Evolutionary conservation across 1,284 basidiomycete species (phyloP), one percentile per base, ranked within the genome.

Genomic region (Trametes sp.): DNA sequence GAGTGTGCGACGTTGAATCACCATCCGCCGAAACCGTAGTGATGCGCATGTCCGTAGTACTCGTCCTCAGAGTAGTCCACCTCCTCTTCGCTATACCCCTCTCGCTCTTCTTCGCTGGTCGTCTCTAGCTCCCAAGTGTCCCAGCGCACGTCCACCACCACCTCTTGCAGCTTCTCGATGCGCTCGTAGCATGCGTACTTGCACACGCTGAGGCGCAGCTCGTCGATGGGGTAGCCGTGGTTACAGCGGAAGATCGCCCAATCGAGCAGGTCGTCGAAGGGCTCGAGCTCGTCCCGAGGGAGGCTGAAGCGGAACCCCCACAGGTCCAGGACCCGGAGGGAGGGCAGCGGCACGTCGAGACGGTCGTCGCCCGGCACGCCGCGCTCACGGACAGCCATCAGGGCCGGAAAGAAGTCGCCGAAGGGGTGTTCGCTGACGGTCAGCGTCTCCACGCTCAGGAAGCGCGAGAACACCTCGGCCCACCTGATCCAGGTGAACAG

Each of bases 231-330:
- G 4, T 8, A 7, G 21, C 41, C 31, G 42, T 35, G 38, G 23
- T 59, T 53, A 50, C 49, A 59, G 50, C 57, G 57, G 36, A 59
- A 46, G 21, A 59, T 52, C 1, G 24, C 11, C 50, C 57, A 59
- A 29, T 59, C 42, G 24, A 53, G 29, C 21, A 59, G 50, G 50
- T 44, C 29, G 50, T 59, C 50, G 31, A 53, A 42, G 8, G 42
- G 31, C 29, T 53, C 29, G 23, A 9, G 14, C 38, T 28, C 21
- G 23, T 59, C 41, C 24, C 28, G 21, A 1, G 45, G 35, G 5
- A 38, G 28, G 14, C 38, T 28, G 29, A 59, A 59, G 28, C 38
- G 38, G 38, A 52, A 33, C 13, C 41, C 16, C 31, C 23, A 5
- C 2, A 59, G 57, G n/a, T n/a, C 16, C 7, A 59, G 29, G 38